phyloP scores from a whole-genome alignment of 495 filamentous ascomycete species.

The Aspergillus diversus region DNA sequence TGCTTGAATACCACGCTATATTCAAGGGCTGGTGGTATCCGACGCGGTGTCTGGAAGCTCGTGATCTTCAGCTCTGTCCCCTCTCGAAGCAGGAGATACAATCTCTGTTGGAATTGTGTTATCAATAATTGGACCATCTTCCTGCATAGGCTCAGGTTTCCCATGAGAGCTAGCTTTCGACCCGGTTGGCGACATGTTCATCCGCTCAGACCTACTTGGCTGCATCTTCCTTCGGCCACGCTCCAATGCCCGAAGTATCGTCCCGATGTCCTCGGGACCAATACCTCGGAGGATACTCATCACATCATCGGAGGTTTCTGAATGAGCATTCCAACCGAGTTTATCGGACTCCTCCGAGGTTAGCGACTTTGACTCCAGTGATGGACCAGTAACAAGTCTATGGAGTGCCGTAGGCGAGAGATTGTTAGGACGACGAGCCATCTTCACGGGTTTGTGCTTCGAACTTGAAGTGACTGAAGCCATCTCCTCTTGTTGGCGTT shows the following conservation, averaged over 20 bases:
- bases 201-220: slow-evolving; percentile 38
- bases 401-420: slow-evolving; percentile 41
- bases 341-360: slow-evolving; percentile 42
- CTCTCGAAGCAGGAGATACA: slow-evolving; percentile 27
- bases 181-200: slow-evolving; percentile 38
- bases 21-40: slow-evolving; percentile 28
- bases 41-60: slow-evolving; percentile 36
- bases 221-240: slow-evolving; percentile 40
- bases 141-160: slow-evolving; percentile 28
- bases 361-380: slow-evolving; percentile 41
- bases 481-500: slow-evolving; percentile 44
- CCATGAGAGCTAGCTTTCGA: slow-evolving; percentile 31
- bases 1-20: background rate
- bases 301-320: slow-evolving; percentile 43
- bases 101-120: slow-evolving; percentile 41
- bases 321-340: slow-evolving; percentile 45
- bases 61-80: slow-evolving; percentile 25
- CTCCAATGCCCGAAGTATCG: slow-evolving; percentile 42
- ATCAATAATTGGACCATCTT: slow-evolving; percentile 30
- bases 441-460: slow-evolving; percentile 45
- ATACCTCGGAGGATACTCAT: slow-evolving; percentile 46
- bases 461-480: slow-evolving; percentile 33
- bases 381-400: slow-evolving; percentile 38
- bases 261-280: slow-evolving; percentile 41
- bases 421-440: slow-evolving; percentile 37